Percentiles rank a stretch among this genome's conserved stretches.
These are phyloP conservation scores for Penicillium polonicum DNA, from an alignment of 2,329 filamentous ascomycete genomes.

Conservation along the genomic window DNA sequence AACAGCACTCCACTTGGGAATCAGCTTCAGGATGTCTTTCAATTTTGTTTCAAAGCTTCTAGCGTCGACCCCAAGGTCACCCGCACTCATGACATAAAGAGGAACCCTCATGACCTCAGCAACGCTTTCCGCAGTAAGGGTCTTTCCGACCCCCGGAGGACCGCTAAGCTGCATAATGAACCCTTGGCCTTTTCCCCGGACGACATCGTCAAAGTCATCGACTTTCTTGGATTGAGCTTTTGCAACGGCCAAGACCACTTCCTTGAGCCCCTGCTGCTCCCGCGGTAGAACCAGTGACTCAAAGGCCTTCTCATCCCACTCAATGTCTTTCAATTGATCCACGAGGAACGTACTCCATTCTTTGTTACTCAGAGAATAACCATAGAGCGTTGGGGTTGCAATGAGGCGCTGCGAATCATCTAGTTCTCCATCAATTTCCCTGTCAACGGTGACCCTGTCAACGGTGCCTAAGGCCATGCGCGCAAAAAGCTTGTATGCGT, in stretches of 20 bases:
- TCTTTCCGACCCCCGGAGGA: conserved; percentile 56
- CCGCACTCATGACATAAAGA: conserved; percentile 49
- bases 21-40: conserved; percentile 49
- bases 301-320: conserved; percentile 49
- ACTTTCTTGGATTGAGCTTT: conserved; percentile 42
- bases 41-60: conserved; percentile 46
- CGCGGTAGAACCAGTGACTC: conserved; percentile 49
- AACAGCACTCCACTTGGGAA: conserved; percentile 52
- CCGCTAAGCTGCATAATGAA: conserved; percentile 54
- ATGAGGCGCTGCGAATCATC: conserved; percentile 45
- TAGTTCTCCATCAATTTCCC: conserved; percentile 27
- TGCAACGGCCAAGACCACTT: conserved; percentile 50
- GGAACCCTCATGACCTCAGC: conserved; percentile 54
- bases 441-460: conserved; percentile 21
- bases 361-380: conserved; percentile 50
- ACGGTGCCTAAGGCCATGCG: conserved; percentile 23
- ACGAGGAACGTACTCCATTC: conserved; percentile 38
- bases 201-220: conserved; percentile 50
- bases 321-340: conserved; percentile 43
- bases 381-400: conserved; percentile 45
- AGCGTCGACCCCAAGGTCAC: conserved; percentile 50
- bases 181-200: conserved; percentile 54
- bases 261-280: conserved; percentile 43
- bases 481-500: conserved; percentile 49
- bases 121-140: conserved; percentile 51